Evolutionary conservation across 2,329 filamentous ascomycete genomes (phyloP).

Genomic region (Aphanocladium album): DNA sequence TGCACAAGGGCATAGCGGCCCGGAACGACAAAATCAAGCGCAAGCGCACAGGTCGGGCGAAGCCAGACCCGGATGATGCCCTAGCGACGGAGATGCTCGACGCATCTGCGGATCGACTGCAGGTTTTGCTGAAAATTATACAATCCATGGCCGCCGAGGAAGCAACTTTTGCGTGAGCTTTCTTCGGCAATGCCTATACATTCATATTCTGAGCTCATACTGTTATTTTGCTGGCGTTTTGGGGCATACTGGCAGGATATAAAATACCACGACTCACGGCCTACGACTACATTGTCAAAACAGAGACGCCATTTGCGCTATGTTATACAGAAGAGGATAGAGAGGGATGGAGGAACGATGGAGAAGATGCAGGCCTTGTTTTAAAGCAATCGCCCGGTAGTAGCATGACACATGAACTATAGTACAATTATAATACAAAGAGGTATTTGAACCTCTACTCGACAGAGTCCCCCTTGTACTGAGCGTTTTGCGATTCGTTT

Average conservation of each 20-base stretch:
- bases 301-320: neutral
- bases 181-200: neutral
- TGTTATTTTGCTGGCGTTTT: neutral
- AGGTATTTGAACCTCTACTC: neutral
- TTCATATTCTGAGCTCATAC: neutral
- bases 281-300: neutral
- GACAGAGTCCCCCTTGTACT: neutral
- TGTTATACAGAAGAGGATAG: neutral
- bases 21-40: constrained; percentile 42
- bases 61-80: constrained; percentile 32
- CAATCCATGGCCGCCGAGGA: constrained; percentile 19
- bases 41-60: constrained; percentile 31
- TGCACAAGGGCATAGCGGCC: constrained; percentile 43
- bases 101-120: constrained; percentile 40
- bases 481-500: neutral
- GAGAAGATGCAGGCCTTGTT: neutral
- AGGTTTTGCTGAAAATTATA: constrained; percentile 33
- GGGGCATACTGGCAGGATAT: neutral
- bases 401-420: constrained; percentile 1
- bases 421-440: constrained; percentile 8
- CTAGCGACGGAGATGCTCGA: constrained; percentile 39
- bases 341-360: neutral
- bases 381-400: neutral
- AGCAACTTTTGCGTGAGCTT: neutral
- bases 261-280: constrained; percentile 7